Evolutionary conservation across 768 basidiomycete genomes (phyloP).

Genomic region (Psilocybe tampanensis): DNA sequence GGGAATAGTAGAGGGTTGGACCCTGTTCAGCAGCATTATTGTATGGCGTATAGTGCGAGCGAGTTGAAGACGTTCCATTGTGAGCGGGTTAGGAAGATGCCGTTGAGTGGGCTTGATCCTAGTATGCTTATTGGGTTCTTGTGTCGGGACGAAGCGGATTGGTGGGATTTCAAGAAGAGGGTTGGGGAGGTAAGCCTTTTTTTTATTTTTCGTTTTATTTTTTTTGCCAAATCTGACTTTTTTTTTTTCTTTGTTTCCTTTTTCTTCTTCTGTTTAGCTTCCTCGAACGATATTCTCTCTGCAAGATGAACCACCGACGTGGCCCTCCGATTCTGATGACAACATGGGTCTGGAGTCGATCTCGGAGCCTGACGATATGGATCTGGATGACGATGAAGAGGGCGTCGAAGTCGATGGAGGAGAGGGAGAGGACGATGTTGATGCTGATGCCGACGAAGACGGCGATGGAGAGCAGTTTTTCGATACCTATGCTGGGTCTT

Average conservation of each 20-base stretch:
- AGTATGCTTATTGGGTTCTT: slow-evolving; percentile 97
- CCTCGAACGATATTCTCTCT: slow-evolving; percentile 82
- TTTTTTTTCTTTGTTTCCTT: slow-evolving; percentile 13
- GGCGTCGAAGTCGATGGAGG: slow-evolving; percentile 25
- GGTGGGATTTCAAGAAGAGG: slow-evolving; percentile 76
- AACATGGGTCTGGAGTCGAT: slow-evolving; percentile 81
- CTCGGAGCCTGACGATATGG: slow-evolving; percentile 74
- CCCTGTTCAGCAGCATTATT: slow-evolving; percentile 61
- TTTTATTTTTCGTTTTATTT: slow-evolving; percentile 1
- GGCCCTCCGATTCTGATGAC: slow-evolving; percentile 78
- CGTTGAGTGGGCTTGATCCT: slow-evolving; percentile 85
- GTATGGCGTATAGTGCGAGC: slow-evolving; percentile 66
- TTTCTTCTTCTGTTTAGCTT: slow-evolving; percentile 35
- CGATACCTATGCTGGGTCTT: slow-evolving; percentile 47
- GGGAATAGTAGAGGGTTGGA: slow-evolving; percentile 36
- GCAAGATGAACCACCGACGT: slow-evolving; percentile 85
- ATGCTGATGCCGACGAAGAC: slow-evolving; percentile 20
- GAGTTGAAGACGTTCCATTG: slow-evolving; percentile 94
- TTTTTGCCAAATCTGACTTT: neutral
- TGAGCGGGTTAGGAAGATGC: slow-evolving; percentile 96
- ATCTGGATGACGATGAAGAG: slow-evolving; percentile 52
- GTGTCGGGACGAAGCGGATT: slow-evolving; percentile 81
- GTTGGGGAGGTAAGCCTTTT: slow-evolving; percentile 65
- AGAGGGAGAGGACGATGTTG: slow-evolving; percentile 13
- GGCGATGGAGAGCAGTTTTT: slow-evolving; percentile 49